These are phyloP conservation scores for Irineochytrium annulatum DNA, from an alignment of 192 early-diverging fungal species.

Conservation along the genomic window DNA sequence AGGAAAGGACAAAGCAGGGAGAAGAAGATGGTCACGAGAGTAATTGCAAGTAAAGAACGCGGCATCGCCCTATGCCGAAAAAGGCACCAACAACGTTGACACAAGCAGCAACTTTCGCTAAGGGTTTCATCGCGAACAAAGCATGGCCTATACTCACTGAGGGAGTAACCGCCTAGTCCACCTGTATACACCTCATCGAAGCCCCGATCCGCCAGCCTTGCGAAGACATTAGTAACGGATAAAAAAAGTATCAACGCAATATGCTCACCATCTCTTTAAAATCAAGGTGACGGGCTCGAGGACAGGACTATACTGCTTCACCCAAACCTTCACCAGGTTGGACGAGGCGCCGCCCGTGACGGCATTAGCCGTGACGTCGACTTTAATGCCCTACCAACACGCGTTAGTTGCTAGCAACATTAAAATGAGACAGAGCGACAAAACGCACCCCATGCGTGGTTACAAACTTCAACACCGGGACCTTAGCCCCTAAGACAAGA, in stretches of 20 bases:
- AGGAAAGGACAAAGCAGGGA: too few relatives aligned
- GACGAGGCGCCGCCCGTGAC: not conserved
- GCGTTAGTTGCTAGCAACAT: not conserved
- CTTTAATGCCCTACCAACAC: not conserved
- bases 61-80: too few relatives aligned
- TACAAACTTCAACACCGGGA: not conserved
- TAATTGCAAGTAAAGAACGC: too few relatives aligned
- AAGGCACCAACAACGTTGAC: too few relatives aligned
- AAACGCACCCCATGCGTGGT: not conserved
- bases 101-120: too few relatives aligned
- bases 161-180: constrained; percentile 12
- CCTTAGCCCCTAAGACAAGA: not conserved
- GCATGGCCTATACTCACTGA: not conserved
- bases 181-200: constrained; percentile 14
- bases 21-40: too few relatives aligned
- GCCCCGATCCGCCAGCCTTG: not conserved
- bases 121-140: too few relatives aligned
- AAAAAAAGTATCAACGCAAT: too few relatives aligned
- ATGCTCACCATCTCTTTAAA: not conserved
- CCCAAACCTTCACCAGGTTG: not conserved
- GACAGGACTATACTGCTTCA: not conserved
- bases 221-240: not conserved
- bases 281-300: not conserved
- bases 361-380: not conserved
- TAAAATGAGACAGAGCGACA: not conserved